Percentiles rank a stretch among this genome's conserved stretches.
Conservation (phyloP, 2,329 filamentous ascomycete species). For the Emmonsiellopsis sp. region DNA sequence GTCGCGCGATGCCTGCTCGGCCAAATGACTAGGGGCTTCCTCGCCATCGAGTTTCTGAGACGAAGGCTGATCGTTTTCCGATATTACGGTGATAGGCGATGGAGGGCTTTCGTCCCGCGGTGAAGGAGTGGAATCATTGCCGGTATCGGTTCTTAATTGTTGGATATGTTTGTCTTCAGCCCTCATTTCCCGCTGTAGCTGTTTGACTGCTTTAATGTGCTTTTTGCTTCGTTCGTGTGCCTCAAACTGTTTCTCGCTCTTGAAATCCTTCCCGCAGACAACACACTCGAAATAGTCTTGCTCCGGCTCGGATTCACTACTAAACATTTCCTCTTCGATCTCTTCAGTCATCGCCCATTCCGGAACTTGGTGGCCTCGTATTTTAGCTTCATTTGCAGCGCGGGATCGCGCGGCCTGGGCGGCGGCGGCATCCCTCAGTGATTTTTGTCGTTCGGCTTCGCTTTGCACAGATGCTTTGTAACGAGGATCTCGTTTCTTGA, state of each 20-base stretch:
- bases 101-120: background rate
- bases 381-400: constrained; percentile 68
- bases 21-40: background rate
- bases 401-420: constrained; percentile 77
- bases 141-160: background rate
- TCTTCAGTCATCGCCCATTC: constrained; percentile 62
- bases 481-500: constrained; percentile 82
- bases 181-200: constrained; percentile 72
- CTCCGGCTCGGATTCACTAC: constrained; percentile 39
- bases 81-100: background rate
- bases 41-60: background rate
- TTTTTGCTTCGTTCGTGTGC: constrained; percentile 96
- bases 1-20: background rate
- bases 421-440: constrained; percentile 65
- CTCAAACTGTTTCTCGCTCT: constrained; percentile 86
- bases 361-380: constrained; percentile 56
- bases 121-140: background rate
- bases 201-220: constrained; percentile 75
- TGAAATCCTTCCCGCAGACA: constrained; percentile 59
- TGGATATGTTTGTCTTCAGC: constrained; percentile 57
- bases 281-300: constrained; percentile 55
- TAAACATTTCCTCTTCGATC: constrained; percentile 41
- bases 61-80: background rate
- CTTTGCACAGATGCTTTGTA: constrained; percentile 69
- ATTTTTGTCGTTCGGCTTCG: constrained; percentile 70